Conservation (phyloP, 768 basidiomycete genomes). For the Suillus tomentosus region DNA sequence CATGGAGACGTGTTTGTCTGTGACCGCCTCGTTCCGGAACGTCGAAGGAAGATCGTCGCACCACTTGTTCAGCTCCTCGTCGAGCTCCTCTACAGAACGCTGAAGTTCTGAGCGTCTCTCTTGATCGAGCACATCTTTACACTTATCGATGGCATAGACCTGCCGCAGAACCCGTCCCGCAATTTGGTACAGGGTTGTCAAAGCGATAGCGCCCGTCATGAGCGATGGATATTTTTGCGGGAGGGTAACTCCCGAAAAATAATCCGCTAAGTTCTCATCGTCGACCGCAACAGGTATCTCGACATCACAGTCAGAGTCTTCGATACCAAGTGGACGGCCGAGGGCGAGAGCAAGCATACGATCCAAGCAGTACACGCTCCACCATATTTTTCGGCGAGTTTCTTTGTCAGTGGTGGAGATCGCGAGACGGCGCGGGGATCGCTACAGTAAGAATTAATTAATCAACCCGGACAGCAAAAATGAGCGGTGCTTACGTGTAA, state of each 20-base stretch:
- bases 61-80: slow-evolving; percentile 79
- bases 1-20: slow-evolving; percentile 83
- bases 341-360: slow-evolving; percentile 91
- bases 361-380: slow-evolving; percentile 89
- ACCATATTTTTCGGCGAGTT: slow-evolving; percentile 90
- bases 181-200: slow-evolving; percentile 81
- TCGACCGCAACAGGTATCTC: slow-evolving; percentile 84
- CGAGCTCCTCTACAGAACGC: slow-evolving; percentile 73
- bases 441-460: slow-evolving; percentile 45
- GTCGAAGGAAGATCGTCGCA: slow-evolving; percentile 72
- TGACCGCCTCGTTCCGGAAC: slow-evolving; percentile 75
- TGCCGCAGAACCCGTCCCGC: slow-evolving; percentile 79
- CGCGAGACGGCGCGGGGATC: slow-evolving; percentile 75
- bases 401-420: slow-evolving; percentile 82
- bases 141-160: slow-evolving; percentile 80
- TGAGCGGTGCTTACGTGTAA: slow-evolving; percentile 70
- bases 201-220: slow-evolving; percentile 80
- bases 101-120: slow-evolving; percentile 79
- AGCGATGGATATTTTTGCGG: slow-evolving; percentile 60
- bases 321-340: slow-evolving; percentile 85
- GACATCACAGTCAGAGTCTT: slow-evolving; percentile 89
- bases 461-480: slow-evolving; percentile 13
- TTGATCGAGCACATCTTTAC: slow-evolving; percentile 70
- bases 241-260: slow-evolving; percentile 65
- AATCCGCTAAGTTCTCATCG: slow-evolving; percentile 74